Percentiles rank a stretch among this genome's conserved stretches.
These are phyloP conservation scores for Modicella reniformis DNA, from an alignment of 371 early-diverging fungal genomes.

Conservation along the genomic window DNA sequence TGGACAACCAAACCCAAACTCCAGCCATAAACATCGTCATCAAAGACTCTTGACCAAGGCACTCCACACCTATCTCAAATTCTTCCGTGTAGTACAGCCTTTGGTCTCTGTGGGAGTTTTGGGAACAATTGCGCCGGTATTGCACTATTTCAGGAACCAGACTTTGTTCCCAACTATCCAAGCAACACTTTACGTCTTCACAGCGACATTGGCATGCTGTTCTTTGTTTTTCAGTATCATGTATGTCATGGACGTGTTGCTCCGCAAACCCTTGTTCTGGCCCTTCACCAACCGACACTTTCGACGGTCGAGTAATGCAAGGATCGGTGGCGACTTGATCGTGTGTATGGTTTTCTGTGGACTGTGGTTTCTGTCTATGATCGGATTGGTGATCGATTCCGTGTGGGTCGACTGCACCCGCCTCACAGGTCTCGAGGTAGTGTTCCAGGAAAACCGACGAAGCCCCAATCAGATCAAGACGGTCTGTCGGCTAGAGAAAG, in stretches of 20 bases:
- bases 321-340: conserved; percentile 49
- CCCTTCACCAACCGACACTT: conserved; percentile 49
- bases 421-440: conserved; percentile 23
- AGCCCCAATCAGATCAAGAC: conserved; percentile 16
- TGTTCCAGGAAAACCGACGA: conserved; percentile 23
- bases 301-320: conserved; percentile 36
- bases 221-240: conserved; percentile 44
- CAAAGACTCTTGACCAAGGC: conserved; percentile 46
- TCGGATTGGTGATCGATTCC: conserved; percentile 46
- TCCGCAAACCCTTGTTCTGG: conserved; percentile 51
- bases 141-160: conserved; percentile 41
- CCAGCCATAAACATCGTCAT: conserved; percentile 5
- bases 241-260: conserved; percentile 47
- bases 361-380: conserved; percentile 45
- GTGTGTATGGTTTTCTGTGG: conserved; percentile 53
- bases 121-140: conserved; percentile 46
- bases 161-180: conserved; percentile 52
- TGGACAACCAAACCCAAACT: conserved; percentile 1
- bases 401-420: conserved; percentile 41
- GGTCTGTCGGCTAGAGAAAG: conserved; percentile 45
- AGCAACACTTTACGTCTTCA: conserved; percentile 48
- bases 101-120: conserved; percentile 33
- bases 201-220: conserved; percentile 41
- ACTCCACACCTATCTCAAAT: conserved; percentile 36
- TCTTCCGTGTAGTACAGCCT: conserved; percentile 46